Percentiles rank a stretch among this genome's conserved stretches.
Conservation (phyloP, 176 grass and related monocot genomes). For the Secale cereale region DNA sequence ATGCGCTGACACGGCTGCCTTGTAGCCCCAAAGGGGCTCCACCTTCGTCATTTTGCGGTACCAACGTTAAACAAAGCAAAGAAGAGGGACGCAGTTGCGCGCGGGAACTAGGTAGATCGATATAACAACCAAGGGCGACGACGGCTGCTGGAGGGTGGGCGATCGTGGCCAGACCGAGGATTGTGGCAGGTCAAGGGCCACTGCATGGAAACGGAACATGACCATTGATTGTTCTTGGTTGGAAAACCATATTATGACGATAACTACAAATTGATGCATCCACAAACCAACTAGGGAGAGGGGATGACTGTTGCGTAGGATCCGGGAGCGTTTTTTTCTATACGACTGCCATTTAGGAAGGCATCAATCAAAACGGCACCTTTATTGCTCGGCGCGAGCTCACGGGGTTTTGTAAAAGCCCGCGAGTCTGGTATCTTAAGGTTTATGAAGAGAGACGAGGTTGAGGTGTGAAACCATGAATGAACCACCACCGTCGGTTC, state of each 20-base stretch:
- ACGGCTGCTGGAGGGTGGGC: no score
- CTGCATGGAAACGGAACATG: not conserved
- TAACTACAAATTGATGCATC: not conserved
- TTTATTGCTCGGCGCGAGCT: not conserved
- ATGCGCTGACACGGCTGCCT: no score
- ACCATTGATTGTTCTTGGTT: not conserved
- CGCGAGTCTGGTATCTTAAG: accelerated
- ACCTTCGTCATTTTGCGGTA: not conserved
- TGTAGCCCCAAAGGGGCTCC: no score
- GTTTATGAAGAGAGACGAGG: not conserved
- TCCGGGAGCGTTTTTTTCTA: not conserved
- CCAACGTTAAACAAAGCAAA: not conserved
- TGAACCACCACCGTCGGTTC: no score
- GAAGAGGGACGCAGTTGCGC: no score
- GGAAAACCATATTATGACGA: not conserved
- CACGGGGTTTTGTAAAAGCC: not conserved
- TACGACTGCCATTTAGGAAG: no score
- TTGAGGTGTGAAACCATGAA: not conserved
- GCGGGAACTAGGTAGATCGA: not conserved
- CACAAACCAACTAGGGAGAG: not conserved
- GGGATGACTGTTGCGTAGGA: not conserved
- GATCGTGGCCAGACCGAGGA: not conserved
- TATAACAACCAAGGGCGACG: not conserved
- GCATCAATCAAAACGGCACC: not conserved
- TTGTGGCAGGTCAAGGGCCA: not conserved